phyloP scores from a whole-genome alignment of 2,329 filamentous ascomycete species.

The Neonectria punicea region DNA sequence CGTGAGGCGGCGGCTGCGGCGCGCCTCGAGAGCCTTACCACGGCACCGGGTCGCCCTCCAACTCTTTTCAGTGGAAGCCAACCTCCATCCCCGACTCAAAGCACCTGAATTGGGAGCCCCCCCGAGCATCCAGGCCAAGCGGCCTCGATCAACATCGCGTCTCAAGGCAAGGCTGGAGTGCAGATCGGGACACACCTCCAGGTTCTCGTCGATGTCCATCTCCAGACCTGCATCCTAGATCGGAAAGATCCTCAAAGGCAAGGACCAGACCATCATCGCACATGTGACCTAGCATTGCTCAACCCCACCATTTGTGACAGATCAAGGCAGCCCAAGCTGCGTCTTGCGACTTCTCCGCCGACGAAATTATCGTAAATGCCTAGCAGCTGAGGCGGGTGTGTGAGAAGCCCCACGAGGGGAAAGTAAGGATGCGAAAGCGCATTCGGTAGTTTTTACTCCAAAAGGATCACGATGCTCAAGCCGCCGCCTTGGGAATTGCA shows the following conservation, averaged over 20 bases:
- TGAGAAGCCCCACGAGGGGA: slow-evolving; percentile 25
- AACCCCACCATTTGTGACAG: slow-evolving; percentile 37
- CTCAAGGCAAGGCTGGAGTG: slow-evolving; percentile 9
- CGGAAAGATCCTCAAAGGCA: slow-evolving; percentile 27
- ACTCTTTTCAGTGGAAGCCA: slow-evolving; percentile 20
- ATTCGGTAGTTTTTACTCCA: slow-evolving; percentile 30
- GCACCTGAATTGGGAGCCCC: slow-evolving; percentile 12
- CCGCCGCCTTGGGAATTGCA: slow-evolving; percentile 17
- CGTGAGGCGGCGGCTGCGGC: slow-evolving; percentile 32
- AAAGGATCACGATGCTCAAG: slow-evolving; percentile 22
- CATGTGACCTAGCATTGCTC: slow-evolving; percentile 30
- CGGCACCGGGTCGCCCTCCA: slow-evolving; percentile 32
- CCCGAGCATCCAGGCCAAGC: slow-evolving; percentile 18
- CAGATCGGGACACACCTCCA: slow-evolving; percentile 23
- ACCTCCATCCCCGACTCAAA: slow-evolving; percentile 14
- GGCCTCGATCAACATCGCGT: slow-evolving; percentile 10
- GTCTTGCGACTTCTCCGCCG: slow-evolving; percentile 19
- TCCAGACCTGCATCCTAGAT: slow-evolving; percentile 34
- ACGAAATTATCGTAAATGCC: slow-evolving; percentile 16
- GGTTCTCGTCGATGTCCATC: slow-evolving; percentile 28
- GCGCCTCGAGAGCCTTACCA: slow-evolving; percentile 34
- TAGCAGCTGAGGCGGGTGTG: slow-evolving; percentile 8
- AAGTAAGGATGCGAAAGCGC: slow-evolving; percentile 9
- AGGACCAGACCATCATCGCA: slow-evolving; percentile 27
- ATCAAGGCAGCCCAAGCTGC: slow-evolving; percentile 17